These are phyloP conservation scores for Combretum micranthum DNA, from an alignment of 345 rosid species.

Conservation along the genomic window DNA sequence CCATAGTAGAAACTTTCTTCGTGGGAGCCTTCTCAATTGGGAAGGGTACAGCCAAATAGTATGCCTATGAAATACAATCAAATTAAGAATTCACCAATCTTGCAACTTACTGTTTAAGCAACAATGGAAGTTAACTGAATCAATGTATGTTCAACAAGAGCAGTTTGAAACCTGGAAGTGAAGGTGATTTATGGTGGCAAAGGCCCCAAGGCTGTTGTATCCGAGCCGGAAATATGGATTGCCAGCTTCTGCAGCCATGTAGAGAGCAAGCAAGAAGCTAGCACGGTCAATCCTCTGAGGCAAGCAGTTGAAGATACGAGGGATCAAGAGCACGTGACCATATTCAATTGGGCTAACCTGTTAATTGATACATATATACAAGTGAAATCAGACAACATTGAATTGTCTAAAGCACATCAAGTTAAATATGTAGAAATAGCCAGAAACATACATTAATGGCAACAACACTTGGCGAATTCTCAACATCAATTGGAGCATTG, in stretches of 20 bases:
- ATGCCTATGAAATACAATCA: slow-evolving; percentile 40
- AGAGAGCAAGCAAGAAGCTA: slow-evolving; percentile 71
- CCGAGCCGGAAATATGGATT: slow-evolving; percentile 85
- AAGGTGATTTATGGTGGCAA: slow-evolving; percentile 96
- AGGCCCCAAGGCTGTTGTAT: slow-evolving; percentile 95
- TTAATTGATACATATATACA: not conserved
- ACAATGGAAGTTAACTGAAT: not conserved
- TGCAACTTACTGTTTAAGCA: not conserved
- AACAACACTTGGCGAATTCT: slow-evolving; percentile 76
- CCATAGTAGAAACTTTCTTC: slow-evolving; percentile 34
- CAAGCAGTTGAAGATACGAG: slow-evolving; percentile 72
- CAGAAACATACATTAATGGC: slow-evolving; percentile 73
- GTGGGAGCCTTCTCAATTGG: slow-evolving; percentile 86
- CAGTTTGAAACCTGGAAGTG: slow-evolving; percentile 75
- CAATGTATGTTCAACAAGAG: too few species aligned
- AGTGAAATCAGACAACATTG: not conserved
- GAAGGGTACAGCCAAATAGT: slow-evolving; percentile 68
- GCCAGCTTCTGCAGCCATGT: slow-evolving; percentile 77
- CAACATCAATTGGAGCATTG: slow-evolving; percentile 50
- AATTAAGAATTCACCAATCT: not conserved
- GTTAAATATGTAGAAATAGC: not conserved
- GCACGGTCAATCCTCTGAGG: slow-evolving; percentile 90
- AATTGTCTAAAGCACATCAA: not conserved
- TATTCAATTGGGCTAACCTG: slow-evolving; percentile 99
- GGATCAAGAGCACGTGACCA: slow-evolving; percentile 90